Evolutionary conservation across 106 monocot species (phyloP), one percentile per base, ranked within the genome.

Genomic region (Dendrobium catenatum): DNA sequence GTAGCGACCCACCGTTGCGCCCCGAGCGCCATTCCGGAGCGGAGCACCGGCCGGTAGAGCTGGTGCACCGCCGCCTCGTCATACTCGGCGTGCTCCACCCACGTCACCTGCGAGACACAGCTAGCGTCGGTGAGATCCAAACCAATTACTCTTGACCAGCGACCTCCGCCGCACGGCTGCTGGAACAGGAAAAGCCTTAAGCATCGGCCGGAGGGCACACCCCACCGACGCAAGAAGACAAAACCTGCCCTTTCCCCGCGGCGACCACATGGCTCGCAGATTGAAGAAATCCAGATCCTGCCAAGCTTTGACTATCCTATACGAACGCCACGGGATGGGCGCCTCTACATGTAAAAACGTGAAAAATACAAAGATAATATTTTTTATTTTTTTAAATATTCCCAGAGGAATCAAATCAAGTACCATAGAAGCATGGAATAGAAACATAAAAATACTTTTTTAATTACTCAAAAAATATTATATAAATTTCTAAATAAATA

Each of bases 41-140:
- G 81, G 33, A 89, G 81, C 78, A 91, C 77, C 46, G 86, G 81
- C 6, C 85, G 82, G 87, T 87, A 91, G 29, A 91, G 83, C 49
- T 79, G 81, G 78, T 91, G 91, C 73, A 89, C 89, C 24, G 24
- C 68, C 5, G 79, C 19, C 79, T 91, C 91, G n/a, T 91, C 85
- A 64, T 89, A 91, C 83, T 91, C 91, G 0, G 87, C 83, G 46
- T 91, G 91, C 72, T 91, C 91, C 78, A 91, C 91, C 88, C 91
- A 91, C 44, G 88, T 91, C 41, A 91, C 92, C 92, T 92, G 85
- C 73, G 2, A 13, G 0, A n/a, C 20, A 44, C 4, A 9, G 59
- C 72, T 2, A 31, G 22, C 70, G 42, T 42, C 42, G 19, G 51
- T 51, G 51, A 51, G 51, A 51, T 51, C 15, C 13, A 15, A 11